A percentile compares a stretch with the other conserved stretches of the same genome.
These are phyloP conservation scores for Acacia pycnantha DNA, from an alignment of 331 rosid genomes.

Conservation along the genomic window DNA sequence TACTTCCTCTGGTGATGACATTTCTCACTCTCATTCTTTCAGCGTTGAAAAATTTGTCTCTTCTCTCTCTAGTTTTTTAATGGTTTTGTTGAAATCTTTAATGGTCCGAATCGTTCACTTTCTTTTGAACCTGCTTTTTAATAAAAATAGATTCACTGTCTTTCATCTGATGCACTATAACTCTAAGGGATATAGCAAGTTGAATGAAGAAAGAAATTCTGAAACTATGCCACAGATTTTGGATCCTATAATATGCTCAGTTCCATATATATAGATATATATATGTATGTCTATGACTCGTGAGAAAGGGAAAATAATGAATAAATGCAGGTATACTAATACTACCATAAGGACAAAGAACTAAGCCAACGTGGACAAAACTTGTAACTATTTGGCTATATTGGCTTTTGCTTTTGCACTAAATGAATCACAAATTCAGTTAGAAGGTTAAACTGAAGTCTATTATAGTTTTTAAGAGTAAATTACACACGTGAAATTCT, in stretches of 20 bases:
- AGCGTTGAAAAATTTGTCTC: slow-evolving; percentile 19
- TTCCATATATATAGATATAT: background rate
- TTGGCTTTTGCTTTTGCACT: background rate
- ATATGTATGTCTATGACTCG: background rate
- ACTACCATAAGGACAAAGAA: background rate
- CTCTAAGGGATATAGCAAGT: background rate
- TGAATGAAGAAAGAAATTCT: slow-evolving; percentile 3
- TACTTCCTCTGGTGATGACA: background rate
- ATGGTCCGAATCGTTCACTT: background rate
- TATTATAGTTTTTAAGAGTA: background rate
- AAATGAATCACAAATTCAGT: background rate
- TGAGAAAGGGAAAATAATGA: background rate
- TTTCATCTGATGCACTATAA: background rate
- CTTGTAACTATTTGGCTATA: background rate
- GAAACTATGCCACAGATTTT: background rate
- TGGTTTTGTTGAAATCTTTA: background rate
- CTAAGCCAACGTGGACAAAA: background rate
- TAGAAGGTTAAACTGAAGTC: background rate
- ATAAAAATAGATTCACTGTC: background rate
- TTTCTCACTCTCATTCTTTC: slow-evolving; percentile 19
- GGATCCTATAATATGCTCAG: background rate
- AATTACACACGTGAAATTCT: background rate
- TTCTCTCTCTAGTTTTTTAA: background rate
- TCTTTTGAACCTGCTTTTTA: background rate
- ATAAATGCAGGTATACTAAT: background rate